Base-by-base conservation (phyloP, 371 early-diverging fungal species). In the Apophysomyces sp. region DNA sequence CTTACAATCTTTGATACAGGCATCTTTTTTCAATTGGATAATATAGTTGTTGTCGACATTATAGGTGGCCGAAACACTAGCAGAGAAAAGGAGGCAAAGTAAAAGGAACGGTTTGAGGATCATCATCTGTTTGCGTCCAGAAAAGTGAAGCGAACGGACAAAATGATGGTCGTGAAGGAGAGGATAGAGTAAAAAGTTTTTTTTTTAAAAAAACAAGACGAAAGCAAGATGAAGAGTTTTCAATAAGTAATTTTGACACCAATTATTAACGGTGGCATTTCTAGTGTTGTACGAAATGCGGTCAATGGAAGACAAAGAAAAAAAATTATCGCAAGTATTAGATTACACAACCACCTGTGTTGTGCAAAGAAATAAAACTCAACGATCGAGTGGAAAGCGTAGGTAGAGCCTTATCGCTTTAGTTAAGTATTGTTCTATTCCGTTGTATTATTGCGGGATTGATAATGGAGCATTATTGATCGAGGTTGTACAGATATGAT, bases 1-100 rank as follows among this genome's bases (percentile, higher is more conserved):
- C 65, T 44, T 71, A 75, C 75, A 75, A 21, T 66, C 63, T 44
- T 75, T 69, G 54, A 75, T 64, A 49, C 66, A 62, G 28, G 65
- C 60, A 2, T 57, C 52, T 15, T 60, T 54, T 21, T 60, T 69
- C 34, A 75, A 51, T 60, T 72, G 75, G 24, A 75, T 60, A 34
- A 75, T 75, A 53, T 67, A 75, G 29, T 75, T 74, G 27, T 71
- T 67, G 30, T 67, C 67, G 30, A 66, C 70, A 21, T 62, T 56
- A 13, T 18, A 44, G 3, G 49, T 44, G 6, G 49, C 49, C 16
- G 21, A 44, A 21, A 44, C 49, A 11, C 9, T 44, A 21, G 49
- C 49, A 4, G 21, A n/a, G 24, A 44, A 44, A 4, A 44, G 24
- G 11, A 44, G 21, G 21, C 49, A 44, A 44, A 44, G 21, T 21